Percentiles rank a stretch among this genome's conserved stretches.
phyloP scores from a whole-genome alignment of 2,329 filamentous ascomycete species.

The Colletotrichum sp. region DNA sequence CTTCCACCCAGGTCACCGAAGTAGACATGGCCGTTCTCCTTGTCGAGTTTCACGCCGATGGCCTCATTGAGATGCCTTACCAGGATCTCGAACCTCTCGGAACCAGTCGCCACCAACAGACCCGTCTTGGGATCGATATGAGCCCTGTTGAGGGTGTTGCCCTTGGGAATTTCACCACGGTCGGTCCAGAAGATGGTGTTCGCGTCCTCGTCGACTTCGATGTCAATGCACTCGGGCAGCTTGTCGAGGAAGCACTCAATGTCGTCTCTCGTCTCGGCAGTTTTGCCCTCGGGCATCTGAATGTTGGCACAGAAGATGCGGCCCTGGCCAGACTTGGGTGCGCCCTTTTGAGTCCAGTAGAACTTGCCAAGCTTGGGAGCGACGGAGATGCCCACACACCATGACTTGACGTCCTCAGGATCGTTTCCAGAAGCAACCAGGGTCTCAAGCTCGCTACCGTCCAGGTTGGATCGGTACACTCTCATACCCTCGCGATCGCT shows the following conservation, averaged over 20 bases:
- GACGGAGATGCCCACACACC: conserved; percentile 63
- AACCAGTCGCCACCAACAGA: neutral
- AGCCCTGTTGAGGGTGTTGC: conserved; percentile 56
- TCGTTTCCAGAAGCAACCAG: conserved; percentile 42
- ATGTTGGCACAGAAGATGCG: conserved; percentile 57
- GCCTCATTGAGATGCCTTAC: conserved; percentile 47
- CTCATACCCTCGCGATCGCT: conserved; percentile 49
- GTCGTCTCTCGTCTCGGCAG: conserved; percentile 41
- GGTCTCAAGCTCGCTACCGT: conserved; percentile 42
- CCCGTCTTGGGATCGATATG: conserved; percentile 20
- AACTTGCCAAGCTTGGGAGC: conserved; percentile 46
- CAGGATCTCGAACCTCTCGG: conserved; percentile 30
- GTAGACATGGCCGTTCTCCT: conserved; percentile 38
- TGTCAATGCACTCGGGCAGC: conserved; percentile 62
- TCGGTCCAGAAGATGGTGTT: conserved; percentile 65
- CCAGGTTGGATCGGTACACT: conserved; percentile 41
- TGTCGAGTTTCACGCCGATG: conserved; percentile 49
- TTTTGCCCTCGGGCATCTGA: conserved; percentile 36
- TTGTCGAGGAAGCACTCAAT: conserved; percentile 45
- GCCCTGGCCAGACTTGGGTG: conserved; percentile 53
- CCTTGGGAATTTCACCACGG: conserved; percentile 59
- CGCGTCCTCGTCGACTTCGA: conserved; percentile 54
- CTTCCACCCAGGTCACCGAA: conserved; percentile 44
- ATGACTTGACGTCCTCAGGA: conserved; percentile 39
- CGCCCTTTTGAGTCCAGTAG: conserved; percentile 67